A percentile compares a stretch with the other conserved stretches of the same genome.
These are phyloP conservation scores for Amesomyces nigricolor DNA, from an alignment of 2,329 filamentous ascomycete genomes.

Conservation along the genomic window DNA sequence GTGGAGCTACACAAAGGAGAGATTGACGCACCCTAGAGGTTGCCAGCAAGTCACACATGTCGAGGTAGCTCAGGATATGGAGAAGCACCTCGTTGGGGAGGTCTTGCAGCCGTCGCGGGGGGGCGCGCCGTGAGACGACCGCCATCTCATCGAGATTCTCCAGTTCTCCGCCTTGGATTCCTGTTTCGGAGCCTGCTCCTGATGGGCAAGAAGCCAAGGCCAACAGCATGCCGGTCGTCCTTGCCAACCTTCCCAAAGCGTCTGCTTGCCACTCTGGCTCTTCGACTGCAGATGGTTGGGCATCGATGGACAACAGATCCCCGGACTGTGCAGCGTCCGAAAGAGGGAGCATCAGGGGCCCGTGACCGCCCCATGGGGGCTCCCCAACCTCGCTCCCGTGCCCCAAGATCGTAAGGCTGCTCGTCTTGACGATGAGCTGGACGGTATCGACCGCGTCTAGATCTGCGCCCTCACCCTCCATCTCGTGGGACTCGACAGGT, in stretches of 20 bases:
- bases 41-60: conserved; percentile 51
- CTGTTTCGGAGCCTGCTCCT: background rate
- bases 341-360: background rate
- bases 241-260: background rate
- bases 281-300: conserved; percentile 21
- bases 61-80: conserved; percentile 50
- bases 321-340: background rate
- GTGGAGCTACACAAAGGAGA: background rate
- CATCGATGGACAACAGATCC: conserved; percentile 14
- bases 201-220: background rate
- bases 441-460: conserved; percentile 14
- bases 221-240: background rate
- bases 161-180: background rate
- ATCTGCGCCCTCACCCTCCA: background rate
- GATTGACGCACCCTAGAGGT: conserved; percentile 47
- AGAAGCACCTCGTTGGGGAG: conserved; percentile 54
- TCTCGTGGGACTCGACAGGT: background rate
- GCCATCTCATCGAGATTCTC: background rate
- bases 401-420: conserved; percentile 24
- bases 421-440: conserved; percentile 25
- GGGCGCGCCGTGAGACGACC: background rate
- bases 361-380: background rate
- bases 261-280: conserved; percentile 11
- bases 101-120: conserved; percentile 29
- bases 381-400: conserved; percentile 11